These are phyloP conservation scores for Epichloe coenophiala DNA, from an alignment of 2,329 filamentous ascomycete genomes.

Conservation along the genomic window DNA sequence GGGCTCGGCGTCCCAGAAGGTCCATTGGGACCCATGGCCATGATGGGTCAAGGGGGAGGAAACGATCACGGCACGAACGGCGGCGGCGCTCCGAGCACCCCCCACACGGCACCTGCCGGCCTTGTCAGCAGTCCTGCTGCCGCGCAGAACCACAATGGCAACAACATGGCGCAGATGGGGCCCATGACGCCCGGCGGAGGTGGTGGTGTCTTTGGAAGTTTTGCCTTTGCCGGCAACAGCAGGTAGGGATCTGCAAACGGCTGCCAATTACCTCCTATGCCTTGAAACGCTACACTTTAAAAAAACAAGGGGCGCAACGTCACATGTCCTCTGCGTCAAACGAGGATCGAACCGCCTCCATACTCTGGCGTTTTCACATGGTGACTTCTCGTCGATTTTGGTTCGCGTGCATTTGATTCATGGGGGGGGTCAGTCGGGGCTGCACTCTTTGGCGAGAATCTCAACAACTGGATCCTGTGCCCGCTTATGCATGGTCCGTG, in stretches of 20 bases:
- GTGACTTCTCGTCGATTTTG: neutral
- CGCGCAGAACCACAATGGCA: slow-evolving; percentile 40
- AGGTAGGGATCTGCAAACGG: slow-evolving; percentile 15
- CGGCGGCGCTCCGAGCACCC: slow-evolving; percentile 41
- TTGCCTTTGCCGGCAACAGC: slow-evolving; percentile 37
- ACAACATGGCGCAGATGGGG: slow-evolving; percentile 43
- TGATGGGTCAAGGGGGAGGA: slow-evolving; percentile 19
- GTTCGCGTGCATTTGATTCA: neutral
- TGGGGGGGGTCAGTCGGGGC: too few species aligned
- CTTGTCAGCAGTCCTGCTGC: slow-evolving; percentile 33
- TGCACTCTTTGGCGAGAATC: too few species aligned
- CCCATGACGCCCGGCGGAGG: slow-evolving; percentile 68
- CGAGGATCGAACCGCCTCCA: too few species aligned
- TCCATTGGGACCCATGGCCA: slow-evolving; percentile 18
- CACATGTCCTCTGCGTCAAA: too few species aligned
- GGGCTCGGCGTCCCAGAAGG: slow-evolving; percentile 65
- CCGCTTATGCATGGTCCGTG: too few species aligned
- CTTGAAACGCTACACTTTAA: neutral
- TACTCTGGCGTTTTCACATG: neutral
- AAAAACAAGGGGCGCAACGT: too few species aligned
- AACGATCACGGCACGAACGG: slow-evolving; percentile 25
- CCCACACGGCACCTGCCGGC: slow-evolving; percentile 49
- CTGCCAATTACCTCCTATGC: slow-evolving; percentile 5
- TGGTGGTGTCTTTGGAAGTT: slow-evolving; percentile 63
- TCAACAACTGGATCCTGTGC: too few species aligned